These are phyloP conservation scores for Arthrobotrys megalospora DNA, from an alignment of 2,329 filamentous ascomycete species.

Conservation along the genomic window DNA sequence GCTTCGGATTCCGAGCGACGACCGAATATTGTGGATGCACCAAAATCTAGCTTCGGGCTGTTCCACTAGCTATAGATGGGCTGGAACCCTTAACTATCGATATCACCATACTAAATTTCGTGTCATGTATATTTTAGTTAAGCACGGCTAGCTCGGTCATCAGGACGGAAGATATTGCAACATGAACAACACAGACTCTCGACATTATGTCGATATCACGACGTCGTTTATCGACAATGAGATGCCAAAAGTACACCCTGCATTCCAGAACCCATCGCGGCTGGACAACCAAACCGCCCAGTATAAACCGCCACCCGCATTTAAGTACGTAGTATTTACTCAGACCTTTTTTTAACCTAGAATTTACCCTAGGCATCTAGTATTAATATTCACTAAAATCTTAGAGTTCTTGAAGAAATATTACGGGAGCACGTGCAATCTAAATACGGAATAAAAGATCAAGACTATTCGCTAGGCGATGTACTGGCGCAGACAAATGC, in stretches of 20 bases:
- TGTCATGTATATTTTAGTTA: not conserved
- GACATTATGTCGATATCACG: slow-evolving; percentile 1
- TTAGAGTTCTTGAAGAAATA: slow-evolving; percentile 1
- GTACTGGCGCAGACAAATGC: not conserved
- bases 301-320: not conserved
- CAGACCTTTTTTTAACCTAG: no score
- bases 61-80: not conserved
- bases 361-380: no score
- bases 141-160: not conserved
- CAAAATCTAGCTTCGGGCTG: no score
- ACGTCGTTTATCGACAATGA: slow-evolving; percentile 20
- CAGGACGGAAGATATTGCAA: not conserved
- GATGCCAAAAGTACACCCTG: slow-evolving; percentile 17
- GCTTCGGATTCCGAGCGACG: not conserved
- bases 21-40: no score
- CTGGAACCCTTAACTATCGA: not conserved
- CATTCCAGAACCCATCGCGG: slow-evolving; percentile 6
- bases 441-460: slow-evolving; percentile 9
- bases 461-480: not conserved
- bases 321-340: slow-evolving; percentile 1
- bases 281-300: not conserved
- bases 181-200: slow-evolving; percentile 18
- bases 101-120: not conserved
- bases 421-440: not conserved
- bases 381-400: not conserved